Conservation (phyloP, 2,329 filamentous ascomycete genomes). For the Cladophialophora bantiana region DNA sequence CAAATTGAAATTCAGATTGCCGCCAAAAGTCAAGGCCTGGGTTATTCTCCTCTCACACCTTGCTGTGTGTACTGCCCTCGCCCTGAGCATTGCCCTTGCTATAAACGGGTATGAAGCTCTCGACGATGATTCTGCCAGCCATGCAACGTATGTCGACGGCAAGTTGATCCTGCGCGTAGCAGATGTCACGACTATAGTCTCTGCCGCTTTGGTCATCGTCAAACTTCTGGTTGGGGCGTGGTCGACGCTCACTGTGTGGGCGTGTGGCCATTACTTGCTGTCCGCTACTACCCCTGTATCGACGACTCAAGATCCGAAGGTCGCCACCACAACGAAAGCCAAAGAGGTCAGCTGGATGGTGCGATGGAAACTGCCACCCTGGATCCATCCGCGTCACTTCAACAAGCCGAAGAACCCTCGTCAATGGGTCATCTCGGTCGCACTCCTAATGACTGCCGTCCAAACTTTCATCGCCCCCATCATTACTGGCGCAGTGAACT, state of each 20-base stretch:
- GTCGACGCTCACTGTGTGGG: constrained; percentile 23
- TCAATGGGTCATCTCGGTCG: background rate
- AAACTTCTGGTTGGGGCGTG: constrained; percentile 28
- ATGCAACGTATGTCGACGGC: constrained; percentile 6
- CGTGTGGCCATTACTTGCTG: constrained; percentile 8
- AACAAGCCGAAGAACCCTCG: background rate
- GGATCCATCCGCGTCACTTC: background rate
- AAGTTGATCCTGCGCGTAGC: constrained; percentile 23
- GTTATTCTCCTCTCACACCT: background rate
- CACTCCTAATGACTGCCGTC: background rate
- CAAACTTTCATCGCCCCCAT: constrained; percentile 5
- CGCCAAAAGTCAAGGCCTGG: background rate
- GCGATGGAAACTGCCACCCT: background rate
- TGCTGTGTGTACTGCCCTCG: background rate
- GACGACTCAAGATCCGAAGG: background rate
- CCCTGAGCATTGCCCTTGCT: background rate
- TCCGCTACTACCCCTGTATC: background rate
- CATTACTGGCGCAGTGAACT: constrained; percentile 13
- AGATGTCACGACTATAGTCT: constrained; percentile 30
- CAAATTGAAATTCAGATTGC: background rate
- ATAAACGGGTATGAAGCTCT: background rate
- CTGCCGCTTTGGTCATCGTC: constrained; percentile 25
- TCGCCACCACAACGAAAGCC: background rate
- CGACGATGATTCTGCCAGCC: background rate
- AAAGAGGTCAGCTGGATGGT: constrained; percentile 1